Evolutionary conservation across 805 yeast genomes (phyloP).

Genomic region (Candida krabiensis): DNA sequence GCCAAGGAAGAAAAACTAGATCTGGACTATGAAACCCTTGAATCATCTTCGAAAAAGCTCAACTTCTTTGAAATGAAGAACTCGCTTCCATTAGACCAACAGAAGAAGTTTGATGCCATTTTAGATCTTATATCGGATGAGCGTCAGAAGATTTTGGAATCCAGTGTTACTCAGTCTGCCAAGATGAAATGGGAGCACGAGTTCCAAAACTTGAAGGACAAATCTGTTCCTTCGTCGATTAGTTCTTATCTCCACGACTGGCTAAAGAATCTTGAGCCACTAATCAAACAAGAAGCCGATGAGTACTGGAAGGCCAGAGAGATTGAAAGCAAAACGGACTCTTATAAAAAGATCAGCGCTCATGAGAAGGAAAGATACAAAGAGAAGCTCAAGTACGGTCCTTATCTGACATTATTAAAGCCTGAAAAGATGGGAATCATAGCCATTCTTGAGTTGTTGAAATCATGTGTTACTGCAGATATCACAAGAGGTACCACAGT

Average conservation of each 20-base stretch:
- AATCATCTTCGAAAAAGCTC: constrained; percentile 7
- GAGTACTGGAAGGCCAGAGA: constrained; percentile 49
- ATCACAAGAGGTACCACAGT: constrained; percentile 79
- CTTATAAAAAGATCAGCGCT: constrained; percentile 12
- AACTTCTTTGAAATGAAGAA: constrained; percentile 71
- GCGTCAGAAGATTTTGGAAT: constrained; percentile 76
- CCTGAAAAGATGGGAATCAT: constrained; percentile 83
- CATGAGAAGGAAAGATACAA: constrained; percentile 22
- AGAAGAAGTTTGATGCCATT: constrained; percentile 58
- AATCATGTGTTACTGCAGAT: constrained; percentile 73
- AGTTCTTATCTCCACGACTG: constrained; percentile 82
- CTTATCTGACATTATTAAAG: constrained; percentile 68
- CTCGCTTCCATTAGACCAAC: constrained; percentile 47
- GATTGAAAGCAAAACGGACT: constrained; percentile 23
- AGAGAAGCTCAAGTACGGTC: constrained; percentile 63
- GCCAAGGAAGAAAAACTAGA: constrained; percentile 23
- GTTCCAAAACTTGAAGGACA: constrained; percentile 48
- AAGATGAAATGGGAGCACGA: constrained; percentile 86
- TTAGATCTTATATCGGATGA: constrained; percentile 70
- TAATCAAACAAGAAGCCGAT: constrained; percentile 63
- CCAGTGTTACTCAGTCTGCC: constrained; percentile 81
- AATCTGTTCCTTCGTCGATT: constrained; percentile 53
- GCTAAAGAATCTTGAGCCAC: constrained; percentile 73
- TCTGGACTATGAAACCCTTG: constrained; percentile 18
- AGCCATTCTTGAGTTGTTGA: constrained; percentile 78